These are phyloP conservation scores for Priceomyces medius DNA, from an alignment of 805 yeast species.

Conservation along the genomic window DNA sequence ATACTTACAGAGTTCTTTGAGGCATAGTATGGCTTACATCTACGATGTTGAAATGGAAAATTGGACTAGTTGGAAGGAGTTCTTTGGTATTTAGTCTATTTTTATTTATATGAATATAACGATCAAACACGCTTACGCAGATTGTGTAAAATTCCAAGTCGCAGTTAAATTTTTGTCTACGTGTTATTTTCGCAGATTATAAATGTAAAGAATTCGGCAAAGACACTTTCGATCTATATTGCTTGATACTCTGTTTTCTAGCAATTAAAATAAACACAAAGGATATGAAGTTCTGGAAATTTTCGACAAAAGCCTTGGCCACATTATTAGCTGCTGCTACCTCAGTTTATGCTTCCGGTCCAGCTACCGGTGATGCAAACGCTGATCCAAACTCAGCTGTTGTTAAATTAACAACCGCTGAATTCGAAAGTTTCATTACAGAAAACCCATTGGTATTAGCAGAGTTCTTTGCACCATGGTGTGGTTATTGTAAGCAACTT, in stretches of 20 bases:
- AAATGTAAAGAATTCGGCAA: neutral
- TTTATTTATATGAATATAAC: neutral
- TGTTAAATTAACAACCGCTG: constrained; percentile 66
- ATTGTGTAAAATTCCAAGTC: neutral
- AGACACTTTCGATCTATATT: too few species aligned
- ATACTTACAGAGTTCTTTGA: constrained; percentile 61
- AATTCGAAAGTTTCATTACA: constrained; percentile 62
- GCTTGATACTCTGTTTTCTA: too few species aligned
- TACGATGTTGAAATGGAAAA: constrained; percentile 57
- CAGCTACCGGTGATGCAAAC: constrained; percentile 55
- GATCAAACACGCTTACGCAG: neutral
- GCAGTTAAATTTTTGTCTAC: neutral
- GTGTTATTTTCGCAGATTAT: constrained; percentile 2
- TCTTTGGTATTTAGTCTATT: constrained; percentile 33
- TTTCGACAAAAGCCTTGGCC: constrained; percentile 37
- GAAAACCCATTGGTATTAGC: constrained; percentile 78
- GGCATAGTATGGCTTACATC: constrained; percentile 68
- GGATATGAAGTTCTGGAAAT: constrained; percentile 42
- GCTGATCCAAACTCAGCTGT: constrained; percentile 88
- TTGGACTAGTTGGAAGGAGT: constrained; percentile 49
- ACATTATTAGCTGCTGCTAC: constrained; percentile 36
- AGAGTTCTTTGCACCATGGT: constrained; percentile 96
- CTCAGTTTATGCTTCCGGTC: constrained; percentile 35
- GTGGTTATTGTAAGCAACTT: constrained; percentile 90
- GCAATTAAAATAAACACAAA: neutral